Evolutionary conservation across 768 basidiomycete species (phyloP), one percentile per base, ranked within the genome.

Genomic region (Amanita inopinata): DNA sequence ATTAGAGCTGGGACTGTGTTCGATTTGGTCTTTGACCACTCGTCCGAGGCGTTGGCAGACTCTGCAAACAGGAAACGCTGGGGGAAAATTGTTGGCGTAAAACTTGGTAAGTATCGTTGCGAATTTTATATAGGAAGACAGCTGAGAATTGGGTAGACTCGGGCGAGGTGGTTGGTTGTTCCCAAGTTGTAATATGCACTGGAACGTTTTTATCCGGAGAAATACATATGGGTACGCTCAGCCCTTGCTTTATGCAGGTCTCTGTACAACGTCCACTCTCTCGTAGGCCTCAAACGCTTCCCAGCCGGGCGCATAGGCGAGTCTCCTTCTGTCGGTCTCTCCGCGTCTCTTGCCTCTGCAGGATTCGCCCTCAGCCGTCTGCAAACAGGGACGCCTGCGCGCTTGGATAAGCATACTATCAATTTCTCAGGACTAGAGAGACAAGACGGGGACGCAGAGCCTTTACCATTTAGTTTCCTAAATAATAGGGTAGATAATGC

Each of bases 141-240:
- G 19, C 27, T 17, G 8, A 28, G 10, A 35, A 3, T n/a, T 25
- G 34, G 1, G 8, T 57, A 88, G 88, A 88, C 23, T 69, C 74
- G 3, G 85, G 87, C 7, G 82, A 90, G 38, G 54, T 79, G 12
- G 78, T 93, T 20, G 63, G 65, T 12, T 93, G 88, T 52, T 78
- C 82, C 3, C 78, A 82, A 50, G 85, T 92, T 8, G 83, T 94
- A 20, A 73, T 94, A 10, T 90, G 88, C 51, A 93, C 90, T 0
- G 91, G 91, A 5, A 94, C 91, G 0, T 94, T 94, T 56, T 71
- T 94, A 18, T 83, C 83, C 2, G 91, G 87, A 8, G 87, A 93
- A 62, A 89, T 92, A 33, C 90, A 93, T 53, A 85, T 94, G 34
- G 90, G 88, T 79, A 52, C 19, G 57, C 38, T 10, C 15, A 12